Base-by-base conservation (phyloP, 176 grass and related monocot species). In the Aegilops speltoides region DNA sequence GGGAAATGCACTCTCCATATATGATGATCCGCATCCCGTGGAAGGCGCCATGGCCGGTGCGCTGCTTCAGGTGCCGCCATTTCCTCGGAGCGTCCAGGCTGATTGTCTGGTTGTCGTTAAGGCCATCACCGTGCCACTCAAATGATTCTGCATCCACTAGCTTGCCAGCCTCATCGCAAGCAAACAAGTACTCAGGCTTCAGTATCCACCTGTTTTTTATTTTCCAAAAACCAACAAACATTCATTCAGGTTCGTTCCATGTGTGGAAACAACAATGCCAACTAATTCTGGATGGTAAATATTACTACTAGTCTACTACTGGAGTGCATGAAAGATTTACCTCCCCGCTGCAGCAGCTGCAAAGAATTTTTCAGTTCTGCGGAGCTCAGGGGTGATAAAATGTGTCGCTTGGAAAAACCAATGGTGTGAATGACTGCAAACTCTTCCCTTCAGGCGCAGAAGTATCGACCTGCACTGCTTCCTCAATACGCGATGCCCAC, bases 381-480 rank as follows among this genome's bases (percentile, higher is more conserved):
- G 91, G 81, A 98, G 83, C 64, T 92, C 93, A 41, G 93, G 90
- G 45, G 89, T 40, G 62, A 98, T 84, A 86, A 98, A 84, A 86
- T 98, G 96, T 56, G 96, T 98, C 37, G 96, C 96, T 89, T 98
- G 93, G 48, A 90, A 98, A 45, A 91, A 95, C 96, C 96, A 98
- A 63, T 91, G 79, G 68, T 98, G 96, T 45, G 93, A 90, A 79
- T 93, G 86, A 89, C 91, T 98, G 86, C 96, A 98, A 25, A 95
- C 64, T 83, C 86, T 92, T 54, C 96, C 96, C 84, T 79, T 91
- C 56, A 98, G 85, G 19, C 80, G 82, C 78, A 66, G 86, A 62
- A 98, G 92, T 76, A 98, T 83, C 0, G 59, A 61, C 84, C 79
- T 92, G 50, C 92, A 98, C 81, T 94, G 91, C 76, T 94, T 98